These are phyloP conservation scores for Melastoma malabathricum DNA, from an alignment of 345 rosid genomes.

Conservation along the genomic window DNA sequence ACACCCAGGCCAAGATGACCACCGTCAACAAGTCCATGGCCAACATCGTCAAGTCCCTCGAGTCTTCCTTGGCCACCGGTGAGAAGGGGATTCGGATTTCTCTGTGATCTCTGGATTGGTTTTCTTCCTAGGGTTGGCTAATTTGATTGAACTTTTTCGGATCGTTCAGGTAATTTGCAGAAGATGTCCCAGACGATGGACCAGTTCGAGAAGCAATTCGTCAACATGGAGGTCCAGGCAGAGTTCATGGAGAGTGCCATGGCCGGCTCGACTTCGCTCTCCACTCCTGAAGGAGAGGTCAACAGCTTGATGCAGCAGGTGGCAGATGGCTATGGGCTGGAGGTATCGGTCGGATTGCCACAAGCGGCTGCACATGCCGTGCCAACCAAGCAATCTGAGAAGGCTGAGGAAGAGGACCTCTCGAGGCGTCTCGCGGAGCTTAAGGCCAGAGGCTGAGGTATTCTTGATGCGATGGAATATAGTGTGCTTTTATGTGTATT, in stretches of 20 bases:
- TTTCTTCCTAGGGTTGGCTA: no score
- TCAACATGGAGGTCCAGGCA: conserved; percentile 99
- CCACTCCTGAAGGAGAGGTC: conserved; percentile 98
- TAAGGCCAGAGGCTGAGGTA: conserved; percentile 63
- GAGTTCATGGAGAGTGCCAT: conserved; percentile 97
- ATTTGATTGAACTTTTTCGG: background rate
- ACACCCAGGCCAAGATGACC: conserved; percentile 98
- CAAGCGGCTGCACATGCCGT: conserved; percentile 91
- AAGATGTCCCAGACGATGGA: conserved; percentile 99
- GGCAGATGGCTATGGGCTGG: conserved; percentile 88
- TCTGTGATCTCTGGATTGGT: no score
- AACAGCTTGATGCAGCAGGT: conserved; percentile 99
- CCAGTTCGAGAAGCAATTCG: conserved; percentile 94
- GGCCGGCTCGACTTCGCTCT: conserved; percentile 97
- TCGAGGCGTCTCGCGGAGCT: conserved; percentile 98
- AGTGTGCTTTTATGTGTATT: background rate
- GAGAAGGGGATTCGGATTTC: background rate
- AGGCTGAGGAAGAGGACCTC: conserved; percentile 87
- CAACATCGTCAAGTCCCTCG: conserved; percentile 89
- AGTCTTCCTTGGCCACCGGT: conserved; percentile 81
- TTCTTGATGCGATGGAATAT: background rate
- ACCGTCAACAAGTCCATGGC: conserved; percentile 85
- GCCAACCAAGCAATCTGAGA: conserved; percentile 55
- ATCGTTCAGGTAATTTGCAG: conserved; percentile 70
- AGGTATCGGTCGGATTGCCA: conserved; percentile 96